Conservation (phyloP, 108 stramenopile species). For the Mediolabrus comicus region DNA sequence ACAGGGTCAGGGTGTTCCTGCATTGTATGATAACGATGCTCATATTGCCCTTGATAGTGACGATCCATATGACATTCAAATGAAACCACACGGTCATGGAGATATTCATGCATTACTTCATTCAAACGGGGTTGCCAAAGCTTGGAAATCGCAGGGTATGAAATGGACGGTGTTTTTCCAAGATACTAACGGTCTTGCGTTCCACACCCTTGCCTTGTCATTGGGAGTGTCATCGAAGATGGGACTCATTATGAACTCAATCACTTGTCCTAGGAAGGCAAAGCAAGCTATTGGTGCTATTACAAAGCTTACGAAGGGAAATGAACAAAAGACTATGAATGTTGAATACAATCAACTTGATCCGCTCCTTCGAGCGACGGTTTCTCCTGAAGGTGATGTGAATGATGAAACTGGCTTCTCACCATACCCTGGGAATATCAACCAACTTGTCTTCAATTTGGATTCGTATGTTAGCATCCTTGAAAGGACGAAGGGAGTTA, state of each 20-base stretch:
- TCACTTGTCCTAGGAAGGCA: slow-evolving; percentile 95
- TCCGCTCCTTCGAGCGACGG: slow-evolving; percentile 89
- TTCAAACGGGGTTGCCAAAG: slow-evolving; percentile 75
- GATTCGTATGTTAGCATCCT: slow-evolving; percentile 82
- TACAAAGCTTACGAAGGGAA: slow-evolving; percentile 73
- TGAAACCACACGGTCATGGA: slow-evolving; percentile 99
- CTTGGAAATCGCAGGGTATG: slow-evolving; percentile 77
- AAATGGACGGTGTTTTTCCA: slow-evolving; percentile 96
- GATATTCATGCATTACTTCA: slow-evolving; percentile 97
- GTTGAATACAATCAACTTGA: slow-evolving; percentile 99
- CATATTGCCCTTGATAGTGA: slow-evolving; percentile 77
- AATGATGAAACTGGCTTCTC: slow-evolving; percentile 91
- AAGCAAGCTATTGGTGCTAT: slow-evolving; percentile 98
- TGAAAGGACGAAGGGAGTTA: slow-evolving; percentile 86
- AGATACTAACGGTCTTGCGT: slow-evolving; percentile 98
- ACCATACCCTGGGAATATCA: slow-evolving; percentile 98
- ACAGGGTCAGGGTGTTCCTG: slow-evolving; percentile 95
- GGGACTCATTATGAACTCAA: slow-evolving; percentile 93
- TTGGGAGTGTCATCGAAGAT: slow-evolving; percentile 88
- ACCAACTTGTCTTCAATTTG: slow-evolving; percentile 90
- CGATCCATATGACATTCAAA: slow-evolving; percentile 76
- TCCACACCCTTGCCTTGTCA: slow-evolving; percentile 89
- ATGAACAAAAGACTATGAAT: slow-evolving; percentile 74
- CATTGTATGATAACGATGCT: slow-evolving; percentile 89
- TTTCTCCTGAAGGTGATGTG: slow-evolving; percentile 89